Evolutionary conservation across 495 filamentous ascomycete genomes (phyloP), one percentile per base, ranked within the genome.

Genomic region (Penicillium canescens): DNA sequence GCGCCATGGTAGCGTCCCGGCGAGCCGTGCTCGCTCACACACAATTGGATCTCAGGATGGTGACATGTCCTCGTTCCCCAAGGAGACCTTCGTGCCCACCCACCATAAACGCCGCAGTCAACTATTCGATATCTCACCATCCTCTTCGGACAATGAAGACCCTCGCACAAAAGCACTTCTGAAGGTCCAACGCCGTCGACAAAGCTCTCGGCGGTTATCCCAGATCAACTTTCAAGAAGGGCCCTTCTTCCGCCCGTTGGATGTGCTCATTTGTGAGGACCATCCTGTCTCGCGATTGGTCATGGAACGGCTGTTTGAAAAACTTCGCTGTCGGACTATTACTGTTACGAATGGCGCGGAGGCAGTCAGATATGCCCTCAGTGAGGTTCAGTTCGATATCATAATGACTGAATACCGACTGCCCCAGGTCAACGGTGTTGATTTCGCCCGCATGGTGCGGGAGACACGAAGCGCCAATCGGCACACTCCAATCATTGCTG

Each of bases 321-420:
- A 96, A 72, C 79, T 98, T 34, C 86, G 88, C 33, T 98, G 94
- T 60, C 88, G 95, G 14, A 96, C 92, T n/a, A 96, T 98, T 55
- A 86, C 89, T 13, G 94, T 91, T 2, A 78, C 83, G 7, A 96
- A 90, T 57, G 94, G 95, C 14, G 80, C 89, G 2, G 94, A 98
- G 61, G 95, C 92, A 2, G 86, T 93, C 66, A 85, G 93, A 21
- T 96, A 89, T 70, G 91, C 92, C 38, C 87, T 96, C 75, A 88
- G 92, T 62, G 91, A 97, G 67, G 91, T 98, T 39, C 78, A 89
- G 54, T 98, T 84, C 48, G 94, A 98, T 71, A 93, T 98, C 60
- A 97, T 98, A 64, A 89, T 98, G 78, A 96, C 96, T 67, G 94
- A 98, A 68, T 96, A 87, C 75, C 94, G 91, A 68, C 78, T 98